Evolutionary conservation across 2,329 filamentous ascomycete species (phyloP).

Genomic region (Mycosphaerelloides madeirae): DNA sequence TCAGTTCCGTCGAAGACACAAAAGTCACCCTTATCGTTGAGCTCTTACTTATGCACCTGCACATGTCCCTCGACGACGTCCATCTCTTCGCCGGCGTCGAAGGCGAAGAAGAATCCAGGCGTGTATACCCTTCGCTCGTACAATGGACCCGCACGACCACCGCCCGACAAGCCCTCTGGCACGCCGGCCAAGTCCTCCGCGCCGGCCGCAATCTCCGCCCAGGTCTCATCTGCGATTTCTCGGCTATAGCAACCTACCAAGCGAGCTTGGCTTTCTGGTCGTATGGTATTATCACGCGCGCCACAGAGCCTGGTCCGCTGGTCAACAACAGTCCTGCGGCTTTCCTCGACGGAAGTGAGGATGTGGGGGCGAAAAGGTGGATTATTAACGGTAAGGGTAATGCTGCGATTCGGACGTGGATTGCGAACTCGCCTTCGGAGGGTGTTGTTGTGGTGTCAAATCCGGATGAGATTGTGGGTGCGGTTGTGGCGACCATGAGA

Average conservation of each 20-base stretch:
- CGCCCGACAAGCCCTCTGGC: constrained; percentile 59
- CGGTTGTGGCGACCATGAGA: constrained; percentile 54
- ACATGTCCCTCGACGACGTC: constrained; percentile 61
- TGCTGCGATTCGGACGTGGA: constrained; percentile 28
- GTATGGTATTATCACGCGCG: constrained; percentile 53
- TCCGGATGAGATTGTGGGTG: constrained; percentile 55
- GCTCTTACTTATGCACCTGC: constrained; percentile 59
- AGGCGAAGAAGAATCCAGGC: constrained; percentile 60
- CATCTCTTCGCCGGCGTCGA: constrained; percentile 65
- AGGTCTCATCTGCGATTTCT: constrained; percentile 52
- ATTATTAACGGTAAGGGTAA: constrained; percentile 31
- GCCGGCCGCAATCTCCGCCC: constrained; percentile 47
- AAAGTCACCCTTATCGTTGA: constrained; percentile 40
- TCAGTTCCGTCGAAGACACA: constrained; percentile 35
- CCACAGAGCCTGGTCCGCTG: constrained; percentile 40
- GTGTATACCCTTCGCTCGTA: constrained; percentile 54
- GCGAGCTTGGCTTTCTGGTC: constrained; percentile 65
- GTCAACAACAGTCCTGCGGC: constrained; percentile 34
- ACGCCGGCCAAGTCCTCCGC: constrained; percentile 63
- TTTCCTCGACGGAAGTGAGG: constrained; percentile 55
- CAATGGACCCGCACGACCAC: constrained; percentile 55
- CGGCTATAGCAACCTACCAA: constrained; percentile 65
- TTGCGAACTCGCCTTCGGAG: constrained; percentile 15
- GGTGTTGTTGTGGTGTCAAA: constrained; percentile 44
- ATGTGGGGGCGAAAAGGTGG: constrained; percentile 44